Evolutionary conservation across 2,329 filamentous ascomycete species (phyloP).

Genomic region (Aspergillus tanneri): DNA sequence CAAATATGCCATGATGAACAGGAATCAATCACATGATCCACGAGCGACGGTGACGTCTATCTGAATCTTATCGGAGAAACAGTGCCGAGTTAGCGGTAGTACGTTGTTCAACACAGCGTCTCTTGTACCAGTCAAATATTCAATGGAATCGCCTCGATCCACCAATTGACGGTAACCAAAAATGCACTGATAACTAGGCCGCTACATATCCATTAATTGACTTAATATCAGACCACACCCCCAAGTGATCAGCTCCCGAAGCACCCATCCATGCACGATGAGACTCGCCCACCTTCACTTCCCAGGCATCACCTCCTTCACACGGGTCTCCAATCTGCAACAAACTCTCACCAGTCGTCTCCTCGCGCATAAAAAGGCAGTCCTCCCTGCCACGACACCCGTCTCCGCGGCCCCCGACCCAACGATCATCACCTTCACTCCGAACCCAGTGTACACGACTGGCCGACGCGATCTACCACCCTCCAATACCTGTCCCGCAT

Average conservation of each 20-base stretch:
- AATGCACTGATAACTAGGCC: too few relatives aligned
- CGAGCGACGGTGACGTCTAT: background rate
- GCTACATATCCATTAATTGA: background rate
- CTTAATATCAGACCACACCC: background rate
- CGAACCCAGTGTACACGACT: slow-evolving; percentile 81
- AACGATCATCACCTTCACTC: slow-evolving; percentile 77
- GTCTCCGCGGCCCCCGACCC: slow-evolving; percentile 57
- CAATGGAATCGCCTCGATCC: background rate
- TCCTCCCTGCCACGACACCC: slow-evolving; percentile 23
- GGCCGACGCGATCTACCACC: slow-evolving; percentile 71
- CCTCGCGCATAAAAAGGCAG: slow-evolving; percentile 59
- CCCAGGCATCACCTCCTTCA: slow-evolving; percentile 55
- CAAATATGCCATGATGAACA: background rate
- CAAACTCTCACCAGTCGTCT: slow-evolving; percentile 56
- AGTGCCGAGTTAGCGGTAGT: background rate
- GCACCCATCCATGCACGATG: slow-evolving; percentile 36
- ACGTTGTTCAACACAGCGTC: background rate
- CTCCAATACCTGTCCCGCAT: slow-evolving; percentile 33
- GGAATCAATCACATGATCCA: slow-evolving; percentile 6
- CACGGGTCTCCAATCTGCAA: slow-evolving; percentile 57
- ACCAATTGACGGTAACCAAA: background rate
- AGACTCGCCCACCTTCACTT: slow-evolving; percentile 62
- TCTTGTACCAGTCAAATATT: background rate
- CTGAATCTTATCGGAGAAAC: background rate
- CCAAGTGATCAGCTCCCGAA: background rate